These are phyloP conservation scores for Coemansia erecta DNA, from an alignment of 192 early-diverging fungal species.

Conservation along the genomic window DNA sequence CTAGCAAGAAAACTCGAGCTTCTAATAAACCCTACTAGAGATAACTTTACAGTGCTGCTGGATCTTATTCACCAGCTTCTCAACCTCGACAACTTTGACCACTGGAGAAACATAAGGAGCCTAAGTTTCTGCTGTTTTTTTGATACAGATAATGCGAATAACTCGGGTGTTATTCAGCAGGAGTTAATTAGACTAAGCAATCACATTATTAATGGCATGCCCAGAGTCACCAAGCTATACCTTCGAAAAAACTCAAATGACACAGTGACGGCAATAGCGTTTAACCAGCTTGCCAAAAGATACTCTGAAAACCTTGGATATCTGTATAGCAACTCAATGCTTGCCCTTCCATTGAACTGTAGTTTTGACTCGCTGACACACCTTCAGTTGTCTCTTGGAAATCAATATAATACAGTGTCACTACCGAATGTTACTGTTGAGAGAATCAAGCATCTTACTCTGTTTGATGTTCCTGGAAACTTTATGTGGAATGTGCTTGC, in stretches of 20 bases:
- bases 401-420: neutral
- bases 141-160: no score
- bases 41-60: neutral
- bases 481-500: neutral
- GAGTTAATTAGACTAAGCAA: neutral
- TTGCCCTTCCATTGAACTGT: neutral
- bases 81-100: neutral
- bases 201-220: neutral
- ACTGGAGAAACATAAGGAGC: neutral
- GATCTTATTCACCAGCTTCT: neutral
- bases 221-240: neutral
- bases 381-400: neutral
- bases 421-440: neutral
- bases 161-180: no score
- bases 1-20: neutral
- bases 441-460: neutral
- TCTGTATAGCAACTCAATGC: neutral
- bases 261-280: neutral
- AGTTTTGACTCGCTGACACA: conserved; percentile 1
- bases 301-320: neutral
- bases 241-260: neutral
- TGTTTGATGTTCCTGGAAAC: neutral
- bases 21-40: neutral
- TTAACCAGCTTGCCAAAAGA: conserved; percentile 1
- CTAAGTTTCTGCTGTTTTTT: neutral